Percentiles rank a stretch among this genome's conserved stretches.
phyloP scores from a whole-genome alignment of 1,139 yeast species.

The Zygoascus sp. region DNA sequence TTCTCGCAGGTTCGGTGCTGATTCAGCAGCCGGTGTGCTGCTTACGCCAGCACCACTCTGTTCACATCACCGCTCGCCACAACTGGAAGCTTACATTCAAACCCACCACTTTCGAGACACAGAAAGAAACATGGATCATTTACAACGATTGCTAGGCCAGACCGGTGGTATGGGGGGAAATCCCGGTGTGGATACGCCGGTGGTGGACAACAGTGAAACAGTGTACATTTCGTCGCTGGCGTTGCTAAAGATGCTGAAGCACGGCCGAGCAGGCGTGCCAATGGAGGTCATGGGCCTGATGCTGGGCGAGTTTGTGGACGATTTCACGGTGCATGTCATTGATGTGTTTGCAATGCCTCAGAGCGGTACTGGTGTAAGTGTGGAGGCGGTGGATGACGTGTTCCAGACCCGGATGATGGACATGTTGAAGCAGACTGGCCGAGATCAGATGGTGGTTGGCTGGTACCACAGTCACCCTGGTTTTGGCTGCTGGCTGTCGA shows the following conservation, averaged over 20 bases:
- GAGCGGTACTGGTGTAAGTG: slow-evolving; percentile 92
- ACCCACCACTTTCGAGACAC: slow-evolving; percentile 2
- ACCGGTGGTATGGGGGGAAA: slow-evolving; percentile 38
- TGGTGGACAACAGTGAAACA: slow-evolving; percentile 92
- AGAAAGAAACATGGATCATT: slow-evolving; percentile 58
- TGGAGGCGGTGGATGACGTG: slow-evolving; percentile 98
- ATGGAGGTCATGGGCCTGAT: slow-evolving; percentile 99
- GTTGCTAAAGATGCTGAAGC: slow-evolving; percentile 90
- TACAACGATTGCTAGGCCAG: slow-evolving; percentile 66
- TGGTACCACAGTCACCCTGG: slow-evolving; percentile 99
- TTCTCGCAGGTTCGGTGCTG: too few species aligned
- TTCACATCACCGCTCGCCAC: too few species aligned
- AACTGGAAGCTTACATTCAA: too few species aligned
- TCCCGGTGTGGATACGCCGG: slow-evolving; percentile 57
- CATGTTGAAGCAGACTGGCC: slow-evolving; percentile 96
- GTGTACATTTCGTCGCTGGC: slow-evolving; percentile 96
- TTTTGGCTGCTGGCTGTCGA: slow-evolving; percentile 96
- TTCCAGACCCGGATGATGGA: slow-evolving; percentile 99
- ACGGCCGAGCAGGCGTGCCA: slow-evolving; percentile 98
- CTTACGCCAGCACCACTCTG: too few species aligned
- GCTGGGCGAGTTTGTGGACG: slow-evolving; percentile 98
- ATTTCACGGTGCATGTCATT: slow-evolving; percentile 92
- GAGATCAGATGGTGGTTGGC: slow-evolving; percentile 98
- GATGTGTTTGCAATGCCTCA: slow-evolving; percentile 99
- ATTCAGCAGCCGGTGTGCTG: too few species aligned